Percentiles rank a stretch among this genome's conserved stretches.
Evolutionary conservation across 208 protist species (phyloP).

Genomic region (Leishmania gerbilli): DNA sequence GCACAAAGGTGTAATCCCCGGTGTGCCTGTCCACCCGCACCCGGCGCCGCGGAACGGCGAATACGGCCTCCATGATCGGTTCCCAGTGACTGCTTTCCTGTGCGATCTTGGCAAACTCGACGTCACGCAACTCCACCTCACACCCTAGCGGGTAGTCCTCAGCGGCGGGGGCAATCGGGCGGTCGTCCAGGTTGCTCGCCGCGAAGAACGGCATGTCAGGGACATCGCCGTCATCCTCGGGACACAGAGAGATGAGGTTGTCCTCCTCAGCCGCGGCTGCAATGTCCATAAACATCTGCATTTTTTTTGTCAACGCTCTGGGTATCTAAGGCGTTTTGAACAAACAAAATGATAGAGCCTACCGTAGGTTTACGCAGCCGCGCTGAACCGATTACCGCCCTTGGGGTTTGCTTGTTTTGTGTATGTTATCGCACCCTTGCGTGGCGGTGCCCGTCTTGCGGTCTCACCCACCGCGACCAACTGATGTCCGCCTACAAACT

Average conservation of each 20-base stretch:
- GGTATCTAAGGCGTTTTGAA: not conserved
- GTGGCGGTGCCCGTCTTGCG: not conserved
- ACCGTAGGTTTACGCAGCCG: not conserved
- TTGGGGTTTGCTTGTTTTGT: not conserved
- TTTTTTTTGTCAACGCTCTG: too few species aligned
- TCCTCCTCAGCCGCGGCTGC: slow-evolving; percentile 16
- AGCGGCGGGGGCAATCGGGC: slow-evolving; percentile 66
- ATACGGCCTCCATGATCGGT: slow-evolving; percentile 75
- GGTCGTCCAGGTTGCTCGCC: slow-evolving; percentile 61
- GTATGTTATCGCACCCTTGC: not conserved
- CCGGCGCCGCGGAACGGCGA: slow-evolving; percentile 53
- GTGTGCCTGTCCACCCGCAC: slow-evolving; percentile 73
- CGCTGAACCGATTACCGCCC: not conserved
- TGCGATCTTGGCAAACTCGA: slow-evolving; percentile 64
- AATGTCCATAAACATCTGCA: slow-evolving; percentile 23
- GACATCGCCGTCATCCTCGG: slow-evolving; percentile 39
- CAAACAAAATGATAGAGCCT: not conserved
- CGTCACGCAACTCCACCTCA: slow-evolving; percentile 80
- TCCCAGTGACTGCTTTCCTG: slow-evolving; percentile 76
- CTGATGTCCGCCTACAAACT: not conserved
- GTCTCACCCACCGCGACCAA: not conserved
- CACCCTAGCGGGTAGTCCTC: slow-evolving; percentile 87
- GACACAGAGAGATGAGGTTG: slow-evolving; percentile 35
- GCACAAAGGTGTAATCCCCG: slow-evolving; percentile 88
- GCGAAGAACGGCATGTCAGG: slow-evolving; percentile 81